Percentiles rank a stretch among this genome's conserved stretches.
phyloP scores from a whole-genome alignment of 257 asterid genomes.

The Asclepias syriaca region DNA sequence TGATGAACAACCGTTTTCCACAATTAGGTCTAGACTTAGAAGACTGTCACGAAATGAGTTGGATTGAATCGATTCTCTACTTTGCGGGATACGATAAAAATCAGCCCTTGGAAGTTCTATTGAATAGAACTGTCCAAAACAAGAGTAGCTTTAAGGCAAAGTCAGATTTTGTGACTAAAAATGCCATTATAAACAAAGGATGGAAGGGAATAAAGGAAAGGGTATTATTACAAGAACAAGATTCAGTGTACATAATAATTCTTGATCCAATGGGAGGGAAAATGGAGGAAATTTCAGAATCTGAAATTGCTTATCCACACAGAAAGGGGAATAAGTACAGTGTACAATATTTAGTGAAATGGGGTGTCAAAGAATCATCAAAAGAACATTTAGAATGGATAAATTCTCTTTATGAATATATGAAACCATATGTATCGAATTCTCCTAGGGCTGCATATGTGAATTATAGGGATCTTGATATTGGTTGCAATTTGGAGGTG shows the following conservation, averaged over 20 bases:
- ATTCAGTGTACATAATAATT: conserved; percentile 18
- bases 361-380: conserved; percentile 9
- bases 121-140: conserved; percentile 19
- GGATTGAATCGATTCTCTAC: conserved; percentile 24
- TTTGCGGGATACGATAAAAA: conserved; percentile 15
- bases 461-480: conserved; percentile 30
- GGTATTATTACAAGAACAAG: conserved; percentile 11
- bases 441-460: conserved; percentile 20
- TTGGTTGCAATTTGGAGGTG: conserved; percentile 15
- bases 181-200: conserved; percentile 13
- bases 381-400: conserved; percentile 13
- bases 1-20: conserved; percentile 19
- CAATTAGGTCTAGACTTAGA: conserved; percentile 11
- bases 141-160: conserved; percentile 23
- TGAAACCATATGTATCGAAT: conserved; percentile 23
- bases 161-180: conserved; percentile 23
- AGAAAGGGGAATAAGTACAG: conserved; percentile 26
- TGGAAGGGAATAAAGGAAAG: conserved; percentile 20
- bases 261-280: conserved; percentile 31
- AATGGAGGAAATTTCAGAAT: conserved; percentile 17
- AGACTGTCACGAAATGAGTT: conserved; percentile 21
- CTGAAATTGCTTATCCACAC: conserved; percentile 26
- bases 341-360: conserved; percentile 25
- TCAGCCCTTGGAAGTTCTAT: conserved; percentile 12
- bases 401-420: conserved; percentile 9